These are phyloP conservation scores for Corylus americana DNA, from an alignment of 306 rosid species.

Conservation along the genomic window DNA sequence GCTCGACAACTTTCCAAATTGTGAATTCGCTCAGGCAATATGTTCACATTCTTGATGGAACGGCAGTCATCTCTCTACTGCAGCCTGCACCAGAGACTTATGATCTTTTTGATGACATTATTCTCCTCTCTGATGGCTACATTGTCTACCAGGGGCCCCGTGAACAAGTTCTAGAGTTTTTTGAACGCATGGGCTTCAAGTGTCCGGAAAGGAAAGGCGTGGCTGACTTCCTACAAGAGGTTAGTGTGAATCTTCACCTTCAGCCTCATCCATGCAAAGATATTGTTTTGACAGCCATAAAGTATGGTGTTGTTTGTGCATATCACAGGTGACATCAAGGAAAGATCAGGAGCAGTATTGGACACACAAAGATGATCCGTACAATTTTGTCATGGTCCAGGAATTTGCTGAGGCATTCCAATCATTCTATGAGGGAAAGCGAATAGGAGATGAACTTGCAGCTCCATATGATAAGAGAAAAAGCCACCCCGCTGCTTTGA, in stretches of 20 bases:
- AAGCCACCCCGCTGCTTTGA: constrained; percentile 48
- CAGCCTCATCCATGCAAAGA: too few species aligned
- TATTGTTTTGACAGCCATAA: too few species aligned
- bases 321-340: constrained; percentile 46
- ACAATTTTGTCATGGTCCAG: constrained; percentile 36
- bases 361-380: constrained; percentile 24
- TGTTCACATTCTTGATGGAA: too few species aligned
- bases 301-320: too few species aligned
- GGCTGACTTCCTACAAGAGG: constrained; percentile 63
- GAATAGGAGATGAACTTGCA: constrained; percentile 35
- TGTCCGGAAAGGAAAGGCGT: constrained; percentile 64
- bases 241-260: constrained; percentile 1
- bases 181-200: constrained; percentile 44
- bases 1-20: too few species aligned
- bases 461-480: constrained; percentile 40
- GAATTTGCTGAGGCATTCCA: constrained; percentile 46
- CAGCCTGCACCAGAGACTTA: constrained; percentile 68
- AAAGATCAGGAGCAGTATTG: too few species aligned
- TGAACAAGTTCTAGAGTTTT: constrained; percentile 44
- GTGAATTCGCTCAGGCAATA: too few species aligned
- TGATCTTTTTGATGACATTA: constrained; percentile 52
- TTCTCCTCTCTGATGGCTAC: constrained; percentile 53
- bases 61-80: constrained; percentile 48
- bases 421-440: constrained; percentile 39
- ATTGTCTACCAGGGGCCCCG: constrained; percentile 62